Base-by-base conservation (phyloP, 2,329 filamentous ascomycete species). In the Aureobasidium namibiae region DNA sequence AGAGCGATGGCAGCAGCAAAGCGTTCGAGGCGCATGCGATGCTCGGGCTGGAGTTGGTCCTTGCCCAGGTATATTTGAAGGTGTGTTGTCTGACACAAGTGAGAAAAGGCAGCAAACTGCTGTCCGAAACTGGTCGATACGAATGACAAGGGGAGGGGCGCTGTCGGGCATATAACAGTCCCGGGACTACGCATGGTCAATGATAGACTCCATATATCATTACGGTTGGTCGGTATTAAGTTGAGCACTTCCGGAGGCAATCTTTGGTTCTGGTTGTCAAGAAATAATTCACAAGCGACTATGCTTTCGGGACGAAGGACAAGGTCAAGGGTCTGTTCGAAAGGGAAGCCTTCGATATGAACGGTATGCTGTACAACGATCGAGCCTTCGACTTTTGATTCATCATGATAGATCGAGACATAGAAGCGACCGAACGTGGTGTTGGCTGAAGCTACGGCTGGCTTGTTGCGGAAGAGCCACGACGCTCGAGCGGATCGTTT, bases 401-500 rank as follows among this genome's bases (percentile, higher is more conserved):
- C 54, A 21, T 57, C 54, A 16, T 57, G 26, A 8, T 39, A 48
- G 42, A 57, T 57, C 8, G 54, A 57, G 34, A 57, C 9, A n/a
- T 33, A 48, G 8, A 57, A 57, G 31, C 42, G 54, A 26, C 38
- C 42, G 24, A 29, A 46, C 10, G 41, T 48, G 14, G 39, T 13
- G 16, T 26, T 18, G 23, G 42, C 33, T 14, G 31, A 36, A n/a
- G 54, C 41, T 38, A 57, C 54, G 39, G 38, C 54, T 29, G 54
- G 54, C 24, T 57, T 48, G 54, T 57, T 44, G 38, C 54, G 54
- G n/a, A 57, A 57, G 9, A 57, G 54, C 54, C 54, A 57, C n/a
- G 42, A 26, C 10, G 42, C 38, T 36, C 41, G 54, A 9, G 41
- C 29, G 16, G 54, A 29, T 29, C 54, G 54, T 33, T 48, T 57